Evolutionary conservation across 2,329 filamentous ascomycete genomes (phyloP).

Genomic region (Apiospora arundinis): DNA sequence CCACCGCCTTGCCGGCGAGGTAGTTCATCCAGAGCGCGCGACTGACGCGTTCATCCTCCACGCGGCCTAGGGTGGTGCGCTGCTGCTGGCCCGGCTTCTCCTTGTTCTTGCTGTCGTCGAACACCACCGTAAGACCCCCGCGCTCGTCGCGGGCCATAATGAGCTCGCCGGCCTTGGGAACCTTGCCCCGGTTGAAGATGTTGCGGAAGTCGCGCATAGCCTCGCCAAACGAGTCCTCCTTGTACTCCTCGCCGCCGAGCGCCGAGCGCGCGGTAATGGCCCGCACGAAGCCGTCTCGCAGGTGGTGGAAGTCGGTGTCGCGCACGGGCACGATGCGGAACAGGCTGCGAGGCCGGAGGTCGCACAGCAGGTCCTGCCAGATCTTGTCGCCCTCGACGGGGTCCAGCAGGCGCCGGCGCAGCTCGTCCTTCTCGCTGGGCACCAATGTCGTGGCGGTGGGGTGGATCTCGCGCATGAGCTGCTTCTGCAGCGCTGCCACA

Average conservation of each 20-base stretch:
- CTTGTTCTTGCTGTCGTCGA: constrained; percentile 61
- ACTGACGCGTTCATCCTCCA: constrained; percentile 80
- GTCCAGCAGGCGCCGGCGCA: constrained; percentile 75
- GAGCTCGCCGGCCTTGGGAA: constrained; percentile 81
- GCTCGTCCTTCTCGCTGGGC: constrained; percentile 76
- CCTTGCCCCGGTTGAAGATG: constrained; percentile 80
- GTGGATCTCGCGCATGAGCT: constrained; percentile 78
- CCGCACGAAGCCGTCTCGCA: constrained; percentile 89
- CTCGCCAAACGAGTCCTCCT: constrained; percentile 77
- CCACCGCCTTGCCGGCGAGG: constrained; percentile 83
- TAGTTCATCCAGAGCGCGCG: constrained; percentile 90
- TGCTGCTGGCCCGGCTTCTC: constrained; percentile 58
- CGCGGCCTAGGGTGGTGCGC: constrained; percentile 64
- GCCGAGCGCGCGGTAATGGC: constrained; percentile 78
- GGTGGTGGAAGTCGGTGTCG: constrained; percentile 91
- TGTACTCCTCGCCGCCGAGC: constrained; percentile 58
- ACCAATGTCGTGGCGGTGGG: constrained; percentile 83
- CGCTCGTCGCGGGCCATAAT: constrained; percentile 70
- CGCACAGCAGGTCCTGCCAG: constrained; percentile 74
- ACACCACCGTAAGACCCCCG: constrained; percentile 73
- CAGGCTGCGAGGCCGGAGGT: constrained; percentile 73
- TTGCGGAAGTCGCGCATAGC: constrained; percentile 80
- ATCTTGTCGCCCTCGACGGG: constrained; percentile 70
- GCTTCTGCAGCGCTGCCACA: constrained; percentile 78
- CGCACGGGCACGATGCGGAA: constrained; percentile 89